Evolutionary conservation across 2,329 filamentous ascomycete species (phyloP), one percentile per base, ranked within the genome.

Genomic region (Ceratocystiopsis minuta): DNA sequence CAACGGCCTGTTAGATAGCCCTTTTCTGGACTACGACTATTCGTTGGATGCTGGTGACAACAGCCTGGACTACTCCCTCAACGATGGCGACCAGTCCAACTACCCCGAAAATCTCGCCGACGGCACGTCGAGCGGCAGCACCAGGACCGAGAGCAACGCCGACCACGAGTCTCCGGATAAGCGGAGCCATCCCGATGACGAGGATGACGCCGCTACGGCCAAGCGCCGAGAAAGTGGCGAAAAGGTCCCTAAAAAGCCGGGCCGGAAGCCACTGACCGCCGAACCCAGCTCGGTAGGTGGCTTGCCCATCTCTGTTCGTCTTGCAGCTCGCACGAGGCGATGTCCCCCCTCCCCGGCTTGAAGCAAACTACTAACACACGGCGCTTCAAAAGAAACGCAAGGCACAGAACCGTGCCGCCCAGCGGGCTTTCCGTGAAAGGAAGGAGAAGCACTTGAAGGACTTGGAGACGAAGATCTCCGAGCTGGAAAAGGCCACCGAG

Each of bases 391-490:
- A 93, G 85, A 92, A 93, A 64, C 80, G 86, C 52, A 98, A 98
- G 64, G 90, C 90, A 11, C 87, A 95, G 56, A 95, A 95, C 51
- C 75, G 87, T 50, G 87, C 87, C 12, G 87, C 87, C 5, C 87
- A 95, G 60, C 75, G 87, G 45, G 87, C 87, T 7, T 95, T 95
- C 69, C 77, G 87, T 42, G 87, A 95, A 59, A 81, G 87, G 48
- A 95, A 95, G 62, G 87, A 95, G 60, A 88, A 82, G 63, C 87
- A 92, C 53, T 59, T 92, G 38, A 85, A 85, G 57, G 80, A 87
- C 50, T 69, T 92, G 2, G 86, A 94, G 61, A 80, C 68, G 45
- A 83, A 84, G 59, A 75, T 84, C 3, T 68, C 78, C 37, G 76
- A 82, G 54, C 60, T 84, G 13, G 80, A 94, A 56, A 90, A 93